Base-by-base conservation (phyloP, 2,329 filamentous ascomycete genomes). In the Ophiocordyceps polyrhachis-furcata region DNA sequence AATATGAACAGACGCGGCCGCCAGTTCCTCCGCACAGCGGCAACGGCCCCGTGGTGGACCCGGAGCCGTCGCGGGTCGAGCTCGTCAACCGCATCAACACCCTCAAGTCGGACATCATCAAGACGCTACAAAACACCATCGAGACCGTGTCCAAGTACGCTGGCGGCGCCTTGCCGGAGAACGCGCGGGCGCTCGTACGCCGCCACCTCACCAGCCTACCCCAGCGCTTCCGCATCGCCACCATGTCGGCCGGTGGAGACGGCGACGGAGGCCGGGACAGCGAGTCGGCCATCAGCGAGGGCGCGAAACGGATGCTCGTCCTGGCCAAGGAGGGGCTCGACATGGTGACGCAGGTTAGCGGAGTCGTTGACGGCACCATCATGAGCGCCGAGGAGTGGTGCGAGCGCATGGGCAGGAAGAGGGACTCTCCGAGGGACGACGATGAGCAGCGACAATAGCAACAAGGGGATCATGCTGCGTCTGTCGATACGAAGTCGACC, bases 351-450 rank as follows among this genome's bases (percentile, higher is more conserved):
- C 87, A 95, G 59, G 86, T 98, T 43, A 91, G 80, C 38, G 78
- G 80, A 5, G 84, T 95, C 2, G 73, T 96, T 9, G 84, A 93
- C 52, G 83, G 86, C 44, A 96, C 91, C 0, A 82, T 96, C 44
- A 74, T 83, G 45, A 91, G 83, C 53, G 91, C 91, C 0, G 89
- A 96, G 61, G 77, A 81, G 53, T 96, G 91, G 91, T 84, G 89
- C 51, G 82, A 88, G 47, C 71, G 79, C 19, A 68, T 93, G 47
- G 84, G 83, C 29, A 63, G 59, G 52, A 58, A 52, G 50, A 51
- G 54, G 45, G 49, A 47, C 13, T 50, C 54, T 13, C 49, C 53
- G 12, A 50, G 52, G 7, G 56, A 56, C 13, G 53, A 57, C 1
- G 56, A 60, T 37, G 54, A 56, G 40, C 12, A 14, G 15, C 13